Conservation (phyloP, 1,284 basidiomycete species). For the Cryptococcus sp. region DNA sequence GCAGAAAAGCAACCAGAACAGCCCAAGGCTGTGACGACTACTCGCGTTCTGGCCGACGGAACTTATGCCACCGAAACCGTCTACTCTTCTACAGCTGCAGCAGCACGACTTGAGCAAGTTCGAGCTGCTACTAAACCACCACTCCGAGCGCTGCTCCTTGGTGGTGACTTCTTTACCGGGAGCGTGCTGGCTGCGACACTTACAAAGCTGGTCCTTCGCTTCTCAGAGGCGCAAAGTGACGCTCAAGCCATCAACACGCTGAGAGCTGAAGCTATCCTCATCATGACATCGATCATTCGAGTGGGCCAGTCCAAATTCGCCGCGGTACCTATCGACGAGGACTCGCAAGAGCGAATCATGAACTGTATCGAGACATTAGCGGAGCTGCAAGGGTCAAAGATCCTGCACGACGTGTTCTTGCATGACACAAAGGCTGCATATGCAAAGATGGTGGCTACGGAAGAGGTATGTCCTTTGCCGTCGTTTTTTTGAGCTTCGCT, state of each 20-base stretch:
- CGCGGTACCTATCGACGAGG: slow-evolving; percentile 92
- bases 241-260: slow-evolving; percentile 67
- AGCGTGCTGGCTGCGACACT: slow-evolving; percentile 84
- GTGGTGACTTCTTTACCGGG: slow-evolving; percentile 97
- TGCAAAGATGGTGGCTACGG: slow-evolving; percentile 87
- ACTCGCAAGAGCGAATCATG: slow-evolving; percentile 94
- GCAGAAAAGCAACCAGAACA: slow-evolving; percentile 49
- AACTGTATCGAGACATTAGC: slow-evolving; percentile 92
- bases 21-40: slow-evolving; percentile 56
- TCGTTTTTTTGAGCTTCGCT: not conserved
- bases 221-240: slow-evolving; percentile 63
- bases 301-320: slow-evolving; percentile 97
- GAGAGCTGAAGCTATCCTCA: slow-evolving; percentile 94
- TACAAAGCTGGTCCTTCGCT: slow-evolving; percentile 88
- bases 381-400: slow-evolving; percentile 63
- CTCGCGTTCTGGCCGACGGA: slow-evolving; percentile 84
- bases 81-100: slow-evolving; percentile 68
- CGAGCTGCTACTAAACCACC: slow-evolving; percentile 89
- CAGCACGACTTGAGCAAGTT: slow-evolving; percentile 72
- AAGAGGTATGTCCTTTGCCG: slow-evolving; percentile 63
- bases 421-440: slow-evolving; percentile 91
- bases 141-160: slow-evolving; percentile 82
- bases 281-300: slow-evolving; percentile 96
- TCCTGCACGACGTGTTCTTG: slow-evolving; percentile 84
- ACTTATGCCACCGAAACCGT: slow-evolving; percentile 98